Base-by-base conservation (phyloP, 345 rosid genomes). In the Aquilaria yunnanensis region DNA sequence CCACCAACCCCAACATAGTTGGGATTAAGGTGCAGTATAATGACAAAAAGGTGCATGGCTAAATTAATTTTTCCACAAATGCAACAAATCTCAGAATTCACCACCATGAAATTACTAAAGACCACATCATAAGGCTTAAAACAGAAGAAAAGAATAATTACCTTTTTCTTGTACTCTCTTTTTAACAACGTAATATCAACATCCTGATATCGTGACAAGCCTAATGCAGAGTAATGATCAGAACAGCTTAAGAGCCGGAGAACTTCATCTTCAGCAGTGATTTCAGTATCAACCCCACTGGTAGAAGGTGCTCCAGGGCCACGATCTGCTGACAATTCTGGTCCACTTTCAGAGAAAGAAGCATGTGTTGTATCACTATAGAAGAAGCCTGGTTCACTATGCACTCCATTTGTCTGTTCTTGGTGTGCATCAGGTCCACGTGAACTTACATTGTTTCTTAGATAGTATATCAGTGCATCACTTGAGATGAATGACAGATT, bases 111-210 rank as follows among this genome's bases (percentile, higher is more conserved):
- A 37, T 9, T 37, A 2, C 43, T 37, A 4, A 37, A 37, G 43
- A 9, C 5, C 43, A 37, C 43, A 37, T 37, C 43, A 37, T 37
- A 9, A 37, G 3, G 8, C 43, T 37, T 37, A 37, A 37, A 37
- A 5, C 43, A 37, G 8, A 16, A 34, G 45, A 63, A 53, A 66
- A 14, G 62, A 70, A 69, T 45, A 60, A 61, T 45, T 68, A 91
- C 99, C 99, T 84, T 90, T 80, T 89, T 94, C 75, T 90, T 83
- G 73, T 94, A 94, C 78, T 91, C 99, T 74, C 82, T 79, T 81
- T 91, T 94, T 63, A 94, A 75, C 61, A 77, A 56, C 73, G 87
- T 72, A 71, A 64, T 77, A 70, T 94, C 99, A 67, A 91, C 77
- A 59, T 81, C 72, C 74, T 78, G 87, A 65, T 72, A 78, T 43